A percentile compares a stretch with the other conserved stretches of the same genome.
Conservation (phyloP, 306 rosid genomes). For the Geum urbanum region DNA sequence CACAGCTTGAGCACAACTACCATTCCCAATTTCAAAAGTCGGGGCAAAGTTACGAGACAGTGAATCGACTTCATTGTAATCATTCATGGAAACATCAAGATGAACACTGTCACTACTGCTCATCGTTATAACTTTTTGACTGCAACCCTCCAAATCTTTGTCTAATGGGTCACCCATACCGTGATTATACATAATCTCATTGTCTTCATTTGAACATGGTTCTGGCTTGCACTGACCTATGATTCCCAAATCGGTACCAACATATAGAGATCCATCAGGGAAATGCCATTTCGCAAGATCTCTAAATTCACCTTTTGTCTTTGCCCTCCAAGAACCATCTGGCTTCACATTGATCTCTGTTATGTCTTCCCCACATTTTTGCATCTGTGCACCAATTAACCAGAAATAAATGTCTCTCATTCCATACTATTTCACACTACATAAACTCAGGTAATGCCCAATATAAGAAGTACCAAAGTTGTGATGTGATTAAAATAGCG, state of each 20-base stretch:
- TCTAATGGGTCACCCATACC: not conserved
- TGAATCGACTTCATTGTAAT: slow-evolving; percentile 16
- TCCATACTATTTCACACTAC: not conserved
- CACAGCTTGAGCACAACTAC: slow-evolving; percentile 9
- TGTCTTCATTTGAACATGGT: not conserved
- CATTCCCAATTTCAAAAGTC: slow-evolving; percentile 2
- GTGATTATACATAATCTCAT: not conserved
- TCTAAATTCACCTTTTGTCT: slow-evolving; percentile 16
- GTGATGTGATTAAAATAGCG: slow-evolving; percentile 23
- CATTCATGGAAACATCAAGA: slow-evolving; percentile 8
- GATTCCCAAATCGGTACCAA: slow-evolving; percentile 8
- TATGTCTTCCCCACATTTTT: slow-evolving; percentile 21
- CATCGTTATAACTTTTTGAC: slow-evolving; percentile 20
- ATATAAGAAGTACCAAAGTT: slow-evolving; percentile 20
- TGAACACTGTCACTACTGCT: slow-evolving; percentile 19
- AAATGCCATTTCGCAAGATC: slow-evolving; percentile 24
- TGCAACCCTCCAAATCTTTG: slow-evolving; percentile 1
- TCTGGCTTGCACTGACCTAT: slow-evolving; percentile 13
- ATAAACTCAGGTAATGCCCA: slow-evolving; percentile 11
- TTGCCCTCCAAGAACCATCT: slow-evolving; percentile 25
- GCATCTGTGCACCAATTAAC: slow-evolving; percentile 22
- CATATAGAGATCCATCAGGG: slow-evolving; percentile 20
- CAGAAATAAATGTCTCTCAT: not conserved
- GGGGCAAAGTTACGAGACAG: not conserved
- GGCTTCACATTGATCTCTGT: slow-evolving; percentile 28